Base-by-base conservation (phyloP, 192 early-diverging fungal species). In the Thamnidium elegans region DNA sequence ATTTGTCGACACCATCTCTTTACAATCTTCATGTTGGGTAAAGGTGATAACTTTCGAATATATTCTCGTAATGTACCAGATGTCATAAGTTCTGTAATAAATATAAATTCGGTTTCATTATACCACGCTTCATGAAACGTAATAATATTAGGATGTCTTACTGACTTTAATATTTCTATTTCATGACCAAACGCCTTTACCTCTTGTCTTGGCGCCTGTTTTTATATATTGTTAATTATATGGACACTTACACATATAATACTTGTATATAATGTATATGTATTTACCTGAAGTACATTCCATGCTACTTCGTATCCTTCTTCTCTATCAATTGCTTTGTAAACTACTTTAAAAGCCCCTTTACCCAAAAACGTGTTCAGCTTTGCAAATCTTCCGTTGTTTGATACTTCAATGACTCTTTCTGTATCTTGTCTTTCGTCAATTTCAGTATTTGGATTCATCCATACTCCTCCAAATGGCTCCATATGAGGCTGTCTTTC, bases 281-380 rank as follows among this genome's bases (percentile, higher is more conserved):
- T n/a, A n/a, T n/a, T n/a, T 56, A 88, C 71, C 50, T 87, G 84
- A 31, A 92, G 79, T 68, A 87, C 87, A 76, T 93, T 94, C 92
- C 92, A 94, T 26, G 92, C 92, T 11, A 94, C 90, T 71, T 94
- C 92, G 34, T 93, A 86, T 54, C 92, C 92, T 63, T 93, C 89
- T 59, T 94, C 92, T 43, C 88, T 82, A 72, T 94, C 92, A 70
- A 92, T 89, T 36, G 87, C 88, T 69, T 92, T 91, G 78, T 82
- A 94, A 7, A 94, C 92, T 62, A 91, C 85, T 70, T 94, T 94
- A 78, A 90, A 92, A 8, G 92, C 92, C 6, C 92, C 92, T 69
- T 86, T 89, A 42, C 92, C 92, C 8, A 94, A 83, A 39, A 73
- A 68, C 6, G 82, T 80, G 44, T 84, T 84, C 21, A 84, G 62